Percentiles rank a stretch among this genome's conserved stretches.
Evolutionary conservation across 805 yeast species (phyloP).

Genomic region (Komagataella phaffii): DNA sequence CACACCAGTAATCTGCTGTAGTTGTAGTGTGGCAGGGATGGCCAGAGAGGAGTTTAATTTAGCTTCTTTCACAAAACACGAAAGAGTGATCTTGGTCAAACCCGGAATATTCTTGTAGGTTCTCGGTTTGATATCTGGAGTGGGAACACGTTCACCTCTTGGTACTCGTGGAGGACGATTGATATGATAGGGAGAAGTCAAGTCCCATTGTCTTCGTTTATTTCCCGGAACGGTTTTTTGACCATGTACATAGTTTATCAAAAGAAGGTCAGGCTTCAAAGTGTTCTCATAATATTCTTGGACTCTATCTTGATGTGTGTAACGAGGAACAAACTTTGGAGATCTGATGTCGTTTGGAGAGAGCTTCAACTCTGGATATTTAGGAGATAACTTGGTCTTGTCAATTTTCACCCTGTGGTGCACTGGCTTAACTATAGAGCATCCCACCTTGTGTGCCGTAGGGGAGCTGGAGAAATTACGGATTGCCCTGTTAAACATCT

Average conservation of each 20-base stretch:
- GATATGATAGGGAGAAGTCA: conserved; percentile 75
- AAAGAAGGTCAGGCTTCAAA: conserved; percentile 60
- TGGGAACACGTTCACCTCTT: conserved; percentile 56
- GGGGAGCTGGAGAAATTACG: conserved; percentile 19
- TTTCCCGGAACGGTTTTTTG: conserved; percentile 42
- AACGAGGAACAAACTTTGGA: conserved; percentile 61
- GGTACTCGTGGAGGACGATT: conserved; percentile 74
- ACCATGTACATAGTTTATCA: conserved; percentile 64
- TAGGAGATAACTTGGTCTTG: conserved; percentile 63
- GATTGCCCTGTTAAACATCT: neutral
- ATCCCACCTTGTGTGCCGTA: conserved; percentile 33
- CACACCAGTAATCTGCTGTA: conserved; percentile 90
- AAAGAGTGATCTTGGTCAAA: conserved; percentile 53
- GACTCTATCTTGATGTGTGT: conserved; percentile 70
- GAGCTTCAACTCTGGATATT: conserved; percentile 52
- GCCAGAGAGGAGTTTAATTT: conserved; percentile 59
- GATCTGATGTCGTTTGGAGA: conserved; percentile 69
- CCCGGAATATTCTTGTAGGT: conserved; percentile 61
- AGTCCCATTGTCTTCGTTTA: conserved; percentile 76
- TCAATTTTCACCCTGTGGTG: conserved; percentile 76
- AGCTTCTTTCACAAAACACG: conserved; percentile 66
- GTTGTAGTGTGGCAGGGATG: conserved; percentile 61
- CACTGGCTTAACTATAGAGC: conserved; percentile 76
- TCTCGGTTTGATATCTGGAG: conserved; percentile 61
- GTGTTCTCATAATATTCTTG: conserved; percentile 65